Base-by-base conservation (phyloP, 805 yeast species). In the Saccharomycopsis fibuligera region DNA sequence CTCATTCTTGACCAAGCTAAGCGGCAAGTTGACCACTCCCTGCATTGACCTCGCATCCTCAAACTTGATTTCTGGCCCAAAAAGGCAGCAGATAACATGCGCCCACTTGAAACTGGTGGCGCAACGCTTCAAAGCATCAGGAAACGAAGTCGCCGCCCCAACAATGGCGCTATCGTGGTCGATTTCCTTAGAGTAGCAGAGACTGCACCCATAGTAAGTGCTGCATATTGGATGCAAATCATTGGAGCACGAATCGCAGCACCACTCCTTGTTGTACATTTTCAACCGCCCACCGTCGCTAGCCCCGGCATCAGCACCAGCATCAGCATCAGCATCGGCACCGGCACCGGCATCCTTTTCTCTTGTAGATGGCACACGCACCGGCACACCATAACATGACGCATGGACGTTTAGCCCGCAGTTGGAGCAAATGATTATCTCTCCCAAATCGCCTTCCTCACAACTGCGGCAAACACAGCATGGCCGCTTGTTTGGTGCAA, bases 231-330 rank as follows among this genome's bases (percentile, higher is more conserved):
- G 91, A 52, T 77, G 75, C 45, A 78, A 61, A 43, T 80, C 83
- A 59, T 87, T 86, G 3, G 79, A 70, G 60, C 96, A 89, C 1
- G 80, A 71, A 57, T 87, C 95, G 65, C 96, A 89, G 23, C 72
- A 66, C 96, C 96, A 88, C 48, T 73, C 29, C 35, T 44, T 3
- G 41, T 47, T 4, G 59, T 56, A n/a, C 44, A 31, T 43, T 16
- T 46, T 44, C n/a, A n/a, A n/a, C n/a, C n/a, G n/a, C n/a, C n/a
- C n/a, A n/a, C n/a, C n/a, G n/a, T n/a, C n/a, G n/a, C n/a, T n/a
- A n/a, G n/a, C n/a, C n/a, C n/a, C n/a, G n/a, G n/a, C n/a, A n/a
- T n/a, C n/a, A n/a, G n/a, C n/a, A n/a, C n/a, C n/a, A n/a, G n/a
- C n/a, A n/a, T n/a, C n/a, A n/a, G n/a, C n/a, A n/a, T n/a, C n/a